Evolutionary conservation across 805 yeast genomes (phyloP).

Genomic region (Saturnispora mendoncae): DNA sequence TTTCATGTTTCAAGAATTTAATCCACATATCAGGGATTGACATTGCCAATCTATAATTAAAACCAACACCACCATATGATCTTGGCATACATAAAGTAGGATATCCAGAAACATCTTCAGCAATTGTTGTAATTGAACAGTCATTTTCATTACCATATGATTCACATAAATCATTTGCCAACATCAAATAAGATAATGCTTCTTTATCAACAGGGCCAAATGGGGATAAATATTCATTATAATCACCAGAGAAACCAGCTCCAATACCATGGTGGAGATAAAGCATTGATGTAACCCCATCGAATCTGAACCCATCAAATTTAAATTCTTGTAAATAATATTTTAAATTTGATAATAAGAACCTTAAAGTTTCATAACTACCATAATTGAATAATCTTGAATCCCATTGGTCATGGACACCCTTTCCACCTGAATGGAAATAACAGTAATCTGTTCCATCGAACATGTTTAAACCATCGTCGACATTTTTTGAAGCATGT

Average conservation of each 20-base stretch:
- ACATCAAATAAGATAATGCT: slow-evolving; percentile 77
- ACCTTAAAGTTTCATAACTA: slow-evolving; percentile 81
- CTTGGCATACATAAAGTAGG: slow-evolving; percentile 85
- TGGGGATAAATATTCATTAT: slow-evolving; percentile 78
- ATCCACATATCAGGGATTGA: slow-evolving; percentile 99
- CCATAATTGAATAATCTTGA: slow-evolving; percentile 92
- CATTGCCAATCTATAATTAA: slow-evolving; percentile 91
- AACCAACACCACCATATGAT: slow-evolving; percentile 77
- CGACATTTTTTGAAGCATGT: slow-evolving; percentile 90
- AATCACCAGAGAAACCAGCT: slow-evolving; percentile 81
- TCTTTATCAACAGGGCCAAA: slow-evolving; percentile 75
- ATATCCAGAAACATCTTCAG: slow-evolving; percentile 97
- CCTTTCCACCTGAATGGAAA: slow-evolving; percentile 82
- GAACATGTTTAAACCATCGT: slow-evolving; percentile 85
- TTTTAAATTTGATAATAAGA: slow-evolving; percentile 74
- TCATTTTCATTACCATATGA: slow-evolving; percentile 34
- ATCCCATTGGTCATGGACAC: slow-evolving; percentile 90
- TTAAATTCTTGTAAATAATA: slow-evolving; percentile 73
- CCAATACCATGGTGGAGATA: slow-evolving; percentile 91
- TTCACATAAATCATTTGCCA: slow-evolving; percentile 74
- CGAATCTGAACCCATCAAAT: slow-evolving; percentile 94
- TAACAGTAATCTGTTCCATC: slow-evolving; percentile 95
- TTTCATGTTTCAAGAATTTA: slow-evolving; percentile 72
- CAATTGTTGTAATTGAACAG: slow-evolving; percentile 55
- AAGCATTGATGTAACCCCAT: slow-evolving; percentile 92